Percentiles rank a stretch among this genome's conserved stretches.
These are phyloP conservation scores for Triticum dicoccoides DNA, from an alignment of 176 grass and related monocot genomes.

Conservation along the genomic window DNA sequence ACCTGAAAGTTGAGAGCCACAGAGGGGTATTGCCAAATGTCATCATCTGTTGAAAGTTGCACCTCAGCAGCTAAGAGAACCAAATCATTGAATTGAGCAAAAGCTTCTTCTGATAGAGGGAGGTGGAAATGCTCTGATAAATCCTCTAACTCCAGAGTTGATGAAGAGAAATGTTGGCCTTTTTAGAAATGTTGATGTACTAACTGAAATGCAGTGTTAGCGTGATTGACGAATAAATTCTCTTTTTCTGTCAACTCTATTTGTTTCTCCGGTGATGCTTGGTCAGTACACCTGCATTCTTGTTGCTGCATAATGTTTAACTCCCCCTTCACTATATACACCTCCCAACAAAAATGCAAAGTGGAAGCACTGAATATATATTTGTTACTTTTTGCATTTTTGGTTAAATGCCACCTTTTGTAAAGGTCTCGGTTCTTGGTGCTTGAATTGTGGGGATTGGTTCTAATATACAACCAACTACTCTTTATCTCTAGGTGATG, in stretches of 20 bases:
- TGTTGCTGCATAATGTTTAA: background rate
- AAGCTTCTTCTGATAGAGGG: no score
- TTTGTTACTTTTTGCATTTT: background rate
- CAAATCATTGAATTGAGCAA: no score
- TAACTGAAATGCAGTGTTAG: background rate
- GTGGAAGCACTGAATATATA: background rate
- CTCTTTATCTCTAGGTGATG: conserved; percentile 57
- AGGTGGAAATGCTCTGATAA: no score
- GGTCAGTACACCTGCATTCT: background rate
- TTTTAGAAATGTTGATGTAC: no score
- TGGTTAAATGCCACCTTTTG: background rate
- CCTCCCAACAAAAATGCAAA: background rate
- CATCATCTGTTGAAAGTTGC: no score
- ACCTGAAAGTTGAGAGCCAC: no score
- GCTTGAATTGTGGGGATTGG: background rate
- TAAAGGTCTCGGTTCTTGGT: background rate
- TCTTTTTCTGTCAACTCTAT: background rate
- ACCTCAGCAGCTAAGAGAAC: no score
- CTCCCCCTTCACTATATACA: background rate
- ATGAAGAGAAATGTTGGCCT: no score
- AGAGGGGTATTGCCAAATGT: no score
- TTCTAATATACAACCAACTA: background rate
- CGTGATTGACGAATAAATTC: background rate
- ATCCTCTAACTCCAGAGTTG: no score
- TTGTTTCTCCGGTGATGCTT: background rate